phyloP scores from a whole-genome alignment of 805 yeast species.

The Zygosaccharomyces gambellarensis region DNA sequence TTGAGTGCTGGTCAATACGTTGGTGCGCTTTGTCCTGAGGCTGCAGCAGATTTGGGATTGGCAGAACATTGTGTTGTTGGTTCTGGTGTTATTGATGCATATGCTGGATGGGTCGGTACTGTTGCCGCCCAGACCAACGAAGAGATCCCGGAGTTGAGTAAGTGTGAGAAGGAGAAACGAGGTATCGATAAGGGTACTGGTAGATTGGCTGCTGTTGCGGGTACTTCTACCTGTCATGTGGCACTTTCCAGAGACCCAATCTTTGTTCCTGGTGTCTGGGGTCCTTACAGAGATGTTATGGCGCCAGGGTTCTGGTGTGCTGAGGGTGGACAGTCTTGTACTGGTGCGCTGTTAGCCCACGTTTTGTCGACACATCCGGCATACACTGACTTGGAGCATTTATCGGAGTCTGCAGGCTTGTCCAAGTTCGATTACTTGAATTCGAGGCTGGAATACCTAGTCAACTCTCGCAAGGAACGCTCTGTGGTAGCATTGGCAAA shows the following conservation, averaged over 20 bases:
- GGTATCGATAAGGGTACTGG: slow-evolving; percentile 66
- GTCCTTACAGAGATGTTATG: slow-evolving; percentile 91
- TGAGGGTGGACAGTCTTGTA: slow-evolving; percentile 98
- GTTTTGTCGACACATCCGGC: slow-evolving; percentile 89
- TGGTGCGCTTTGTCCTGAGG: slow-evolving; percentile 58
- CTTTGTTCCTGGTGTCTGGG: slow-evolving; percentile 97
- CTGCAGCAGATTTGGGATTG: slow-evolving; percentile 83
- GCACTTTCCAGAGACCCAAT: slow-evolving; percentile 79
- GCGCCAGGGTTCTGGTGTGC: slow-evolving; percentile 92
- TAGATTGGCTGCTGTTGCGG: slow-evolving; percentile 95
- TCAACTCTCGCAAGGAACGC: slow-evolving; percentile 50
- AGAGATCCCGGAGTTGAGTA: slow-evolving; percentile 46
- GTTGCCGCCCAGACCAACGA: slow-evolving; percentile 81
- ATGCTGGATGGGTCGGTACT: slow-evolving; percentile 98
- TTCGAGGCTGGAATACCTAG: slow-evolving; percentile 63
- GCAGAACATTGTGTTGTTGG: slow-evolving; percentile 80
- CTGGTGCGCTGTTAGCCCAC: slow-evolving; percentile 90
- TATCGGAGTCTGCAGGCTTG: slow-evolving; percentile 62
- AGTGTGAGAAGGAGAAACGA: slow-evolving; percentile 41
- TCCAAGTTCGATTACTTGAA: slow-evolving; percentile 83
- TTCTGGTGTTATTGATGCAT: slow-evolving; percentile 95
- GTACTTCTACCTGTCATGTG: slow-evolving; percentile 96
- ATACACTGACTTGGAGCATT: slow-evolving; percentile 58
- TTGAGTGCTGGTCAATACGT: slow-evolving; percentile 86
- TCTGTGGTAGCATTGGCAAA: slow-evolving; percentile 78